phyloP scores from a whole-genome alignment of 257 asterid species.

The Haberlea rhodopensis region DNA sequence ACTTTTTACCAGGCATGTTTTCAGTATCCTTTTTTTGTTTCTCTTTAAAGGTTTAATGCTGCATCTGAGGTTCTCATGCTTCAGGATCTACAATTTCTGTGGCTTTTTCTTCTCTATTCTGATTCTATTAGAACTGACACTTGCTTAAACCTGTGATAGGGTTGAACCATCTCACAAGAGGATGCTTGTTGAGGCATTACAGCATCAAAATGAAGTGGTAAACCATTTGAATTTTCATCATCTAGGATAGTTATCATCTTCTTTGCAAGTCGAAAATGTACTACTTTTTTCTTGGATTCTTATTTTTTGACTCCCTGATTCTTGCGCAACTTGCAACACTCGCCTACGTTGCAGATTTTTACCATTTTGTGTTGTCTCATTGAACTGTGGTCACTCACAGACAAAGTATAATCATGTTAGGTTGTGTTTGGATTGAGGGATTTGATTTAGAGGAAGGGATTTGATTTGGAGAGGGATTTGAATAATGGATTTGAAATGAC shows the following conservation, averaged over 20 bases:
- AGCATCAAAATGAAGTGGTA: conserved; percentile 97
- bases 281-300: neutral
- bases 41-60: conserved; percentile 15
- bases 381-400: conserved; percentile 12
- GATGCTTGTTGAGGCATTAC: conserved; percentile 98
- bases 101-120: conserved; percentile 15
- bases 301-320: conserved; percentile 8
- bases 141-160: conserved; percentile 42
- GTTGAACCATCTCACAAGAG: conserved; percentile 99
- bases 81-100: conserved; percentile 8
- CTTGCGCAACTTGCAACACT: conserved; percentile 1
- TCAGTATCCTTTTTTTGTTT: conserved; percentile 7
- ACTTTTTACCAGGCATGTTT: conserved; percentile 71
- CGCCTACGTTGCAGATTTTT: conserved; percentile 12
- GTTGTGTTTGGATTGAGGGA: too few species aligned
- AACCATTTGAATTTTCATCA: conserved; percentile 23
- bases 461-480: too few species aligned
- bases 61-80: conserved; percentile 26
- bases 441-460: too few species aligned
- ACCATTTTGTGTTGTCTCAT: conserved; percentile 1
- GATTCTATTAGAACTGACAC: conserved; percentile 20
- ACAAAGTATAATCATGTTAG: neutral
- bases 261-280: conserved; percentile 5
- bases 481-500: too few species aligned
- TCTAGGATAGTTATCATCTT: conserved; percentile 19